Evolutionary conservation across 1,284 basidiomycete species (phyloP).

Genomic region (Rhodotorula sp.): DNA sequence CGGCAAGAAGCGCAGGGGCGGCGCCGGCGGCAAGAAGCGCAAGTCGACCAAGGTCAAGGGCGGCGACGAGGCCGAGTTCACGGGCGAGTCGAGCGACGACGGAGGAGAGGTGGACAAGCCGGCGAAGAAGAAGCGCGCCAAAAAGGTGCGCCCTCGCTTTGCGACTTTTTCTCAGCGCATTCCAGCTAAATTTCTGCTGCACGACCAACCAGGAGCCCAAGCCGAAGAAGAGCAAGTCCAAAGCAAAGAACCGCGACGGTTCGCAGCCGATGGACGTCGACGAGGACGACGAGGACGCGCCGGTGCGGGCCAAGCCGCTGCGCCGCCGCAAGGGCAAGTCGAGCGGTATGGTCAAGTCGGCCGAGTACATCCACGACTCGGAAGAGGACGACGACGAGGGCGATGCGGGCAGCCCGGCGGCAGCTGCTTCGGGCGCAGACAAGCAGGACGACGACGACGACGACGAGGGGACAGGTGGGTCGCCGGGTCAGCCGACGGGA

Average conservation of each 20-base stretch:
- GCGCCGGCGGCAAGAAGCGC: conserved; percentile 38
- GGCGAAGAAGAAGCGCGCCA: conserved; percentile 18
- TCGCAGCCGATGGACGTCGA: conserved; percentile 33
- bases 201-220: conserved; percentile 18
- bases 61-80: conserved; percentile 57
- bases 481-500: too few species aligned
- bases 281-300: conserved; percentile 34
- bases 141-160: conserved; percentile 37
- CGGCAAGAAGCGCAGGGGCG: conserved; percentile 51
- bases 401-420: not conserved
- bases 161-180: not conserved
- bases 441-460: too few species aligned
- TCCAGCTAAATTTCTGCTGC: not conserved
- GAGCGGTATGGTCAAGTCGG: conserved; percentile 35
- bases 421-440: too few species aligned
- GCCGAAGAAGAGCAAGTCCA: conserved; percentile 21
- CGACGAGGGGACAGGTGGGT: too few species aligned
- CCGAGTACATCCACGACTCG: conserved; percentile 34
- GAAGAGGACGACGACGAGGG: conserved; percentile 23
- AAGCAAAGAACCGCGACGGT: conserved; percentile 7
- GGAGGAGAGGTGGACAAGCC: conserved; percentile 38
- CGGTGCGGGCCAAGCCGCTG: conserved; percentile 10
- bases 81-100: conserved; percentile 36
- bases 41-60: conserved; percentile 61
- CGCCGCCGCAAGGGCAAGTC: conserved; percentile 26